These are phyloP conservation scores for Gilbertella persicaria DNA, from an alignment of 371 early-diverging fungal species.

Conservation along the genomic window DNA sequence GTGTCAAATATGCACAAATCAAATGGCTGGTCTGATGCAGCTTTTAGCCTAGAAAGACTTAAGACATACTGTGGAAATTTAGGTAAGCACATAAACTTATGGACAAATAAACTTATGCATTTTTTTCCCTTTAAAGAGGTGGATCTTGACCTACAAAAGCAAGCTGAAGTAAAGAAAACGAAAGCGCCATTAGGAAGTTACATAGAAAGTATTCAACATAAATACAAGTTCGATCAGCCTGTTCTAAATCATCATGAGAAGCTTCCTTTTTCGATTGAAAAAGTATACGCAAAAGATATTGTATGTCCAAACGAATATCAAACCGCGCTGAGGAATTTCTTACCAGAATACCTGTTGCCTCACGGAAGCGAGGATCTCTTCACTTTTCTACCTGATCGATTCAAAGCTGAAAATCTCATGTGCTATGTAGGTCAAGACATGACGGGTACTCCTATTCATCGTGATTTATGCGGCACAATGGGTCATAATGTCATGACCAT, in stretches of 20 bases:
- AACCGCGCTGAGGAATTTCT: constrained; percentile 7
- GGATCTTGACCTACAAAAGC: not conserved
- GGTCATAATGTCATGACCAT: constrained; percentile 45
- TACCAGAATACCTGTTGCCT: constrained; percentile 32
- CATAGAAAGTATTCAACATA: not conserved
- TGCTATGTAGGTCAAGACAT: constrained; percentile 33
- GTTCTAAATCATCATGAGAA: not conserved
- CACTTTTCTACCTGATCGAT: constrained; percentile 17
- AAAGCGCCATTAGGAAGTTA: not conserved
- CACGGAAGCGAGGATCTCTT: constrained; percentile 28
- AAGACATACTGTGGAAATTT: constrained; percentile 21
- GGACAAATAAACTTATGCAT: constrained; percentile 2
- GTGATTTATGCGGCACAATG: constrained; percentile 41
- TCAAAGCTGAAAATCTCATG: constrained; percentile 41
- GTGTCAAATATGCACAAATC: constrained; percentile 42
- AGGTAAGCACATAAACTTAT: constrained; percentile 22
- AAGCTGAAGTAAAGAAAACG: not conserved
- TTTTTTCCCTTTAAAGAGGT: not conserved
- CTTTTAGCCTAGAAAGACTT: constrained; percentile 38
- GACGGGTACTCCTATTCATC: constrained; percentile 40
- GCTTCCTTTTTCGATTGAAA: not conserved
- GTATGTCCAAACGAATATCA: constrained; percentile 22
- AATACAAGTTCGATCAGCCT: not conserved
- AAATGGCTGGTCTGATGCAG: constrained; percentile 26
- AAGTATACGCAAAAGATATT: constrained; percentile 36